Conservation (phyloP, 2,329 filamentous ascomycete genomes). For the Sarocladium strictum region DNA sequence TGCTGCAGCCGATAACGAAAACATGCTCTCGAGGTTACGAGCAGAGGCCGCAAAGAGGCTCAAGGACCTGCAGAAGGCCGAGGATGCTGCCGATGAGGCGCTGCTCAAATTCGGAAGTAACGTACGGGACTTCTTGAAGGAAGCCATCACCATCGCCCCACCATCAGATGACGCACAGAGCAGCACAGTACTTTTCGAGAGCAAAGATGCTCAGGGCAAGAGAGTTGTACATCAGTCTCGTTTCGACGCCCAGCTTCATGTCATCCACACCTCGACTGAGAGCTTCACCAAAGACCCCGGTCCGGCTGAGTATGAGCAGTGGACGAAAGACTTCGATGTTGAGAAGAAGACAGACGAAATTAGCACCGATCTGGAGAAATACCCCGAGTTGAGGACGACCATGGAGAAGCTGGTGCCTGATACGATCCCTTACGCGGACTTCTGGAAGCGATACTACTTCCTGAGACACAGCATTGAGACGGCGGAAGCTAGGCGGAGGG, state of each 20-base stretch:
- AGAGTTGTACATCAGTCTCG: constrained; percentile 90
- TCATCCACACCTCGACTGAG: constrained; percentile 80
- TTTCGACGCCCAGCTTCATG: constrained; percentile 92
- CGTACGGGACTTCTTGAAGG: constrained; percentile 80
- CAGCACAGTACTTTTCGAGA: constrained; percentile 77
- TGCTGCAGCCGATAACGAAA: constrained; percentile 42
- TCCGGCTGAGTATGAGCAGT: constrained; percentile 67
- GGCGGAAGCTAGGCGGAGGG: constrained; percentile 80
- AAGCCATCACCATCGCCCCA: constrained; percentile 83
- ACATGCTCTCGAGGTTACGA: constrained; percentile 71
- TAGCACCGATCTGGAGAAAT: constrained; percentile 73
- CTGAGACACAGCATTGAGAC: constrained; percentile 87
- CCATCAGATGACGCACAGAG: constrained; percentile 48
- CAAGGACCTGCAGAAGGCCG: constrained; percentile 83
- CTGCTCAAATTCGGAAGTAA: constrained; percentile 87
- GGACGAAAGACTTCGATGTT: constrained; percentile 69
- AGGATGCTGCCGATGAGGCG: constrained; percentile 94
- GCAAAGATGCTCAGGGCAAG: constrained; percentile 83
- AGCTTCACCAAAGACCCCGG: constrained; percentile 79
- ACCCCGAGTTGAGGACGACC: constrained; percentile 74
- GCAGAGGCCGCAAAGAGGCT: constrained; percentile 74
- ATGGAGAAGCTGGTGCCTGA: constrained; percentile 98
- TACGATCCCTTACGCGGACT: constrained; percentile 78
- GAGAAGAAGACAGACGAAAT: constrained; percentile 83
- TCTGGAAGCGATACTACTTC: constrained; percentile 97